Evolutionary conservation across 1,284 basidiomycete species (phyloP), one percentile per base, ranked within the genome.

Genomic region (Puccinia hordei): DNA sequence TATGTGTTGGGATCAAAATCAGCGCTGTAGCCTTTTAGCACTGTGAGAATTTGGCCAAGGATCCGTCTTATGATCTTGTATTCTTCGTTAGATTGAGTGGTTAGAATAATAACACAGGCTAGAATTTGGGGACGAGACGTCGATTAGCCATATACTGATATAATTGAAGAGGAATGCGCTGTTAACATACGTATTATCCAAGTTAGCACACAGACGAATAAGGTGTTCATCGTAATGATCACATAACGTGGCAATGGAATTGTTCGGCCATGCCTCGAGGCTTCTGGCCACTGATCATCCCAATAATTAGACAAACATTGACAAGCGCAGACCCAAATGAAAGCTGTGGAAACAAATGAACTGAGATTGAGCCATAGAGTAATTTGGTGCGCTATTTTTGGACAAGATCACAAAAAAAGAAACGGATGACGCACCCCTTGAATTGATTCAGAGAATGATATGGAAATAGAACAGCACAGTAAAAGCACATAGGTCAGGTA

Each of bases 261-360:
- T 19, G 24, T 78, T 27, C 49, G 49, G 24, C 38, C 38, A 51
- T 44, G 44, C 46, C 44, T 46, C 24, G 46, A 22, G 1, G 46
- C 38, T 49, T 61, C 59, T 44, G 55, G 51, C 65, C 65, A 69
- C 35, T 38, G 51, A 15, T 78, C 65, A 30, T 78, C 65, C 75
- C 75, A 78, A 22, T 66, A 69, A 53, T 61, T 69, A 19, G 65
- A 68, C 30, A 78, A 17, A 30, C 75, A 78, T 69, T 78, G 75
- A 51, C 75, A 78, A 41, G 65, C 38, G 51, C 75, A 78, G 41
- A 78, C 75, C 75, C 75, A 78, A 53, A 78, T 66, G 30, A 68
- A 78, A 24, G 61, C 75, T 78, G 24, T 27, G 41, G n/a, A 51
- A 57, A 55, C 9, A 41, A 65, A 68, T 0, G 38, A 2, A 17